A percentile compares a stretch with the other conserved stretches of the same genome.
phyloP scores from a whole-genome alignment of 2,329 filamentous ascomycete species.

The Pyrenophora teres region DNA sequence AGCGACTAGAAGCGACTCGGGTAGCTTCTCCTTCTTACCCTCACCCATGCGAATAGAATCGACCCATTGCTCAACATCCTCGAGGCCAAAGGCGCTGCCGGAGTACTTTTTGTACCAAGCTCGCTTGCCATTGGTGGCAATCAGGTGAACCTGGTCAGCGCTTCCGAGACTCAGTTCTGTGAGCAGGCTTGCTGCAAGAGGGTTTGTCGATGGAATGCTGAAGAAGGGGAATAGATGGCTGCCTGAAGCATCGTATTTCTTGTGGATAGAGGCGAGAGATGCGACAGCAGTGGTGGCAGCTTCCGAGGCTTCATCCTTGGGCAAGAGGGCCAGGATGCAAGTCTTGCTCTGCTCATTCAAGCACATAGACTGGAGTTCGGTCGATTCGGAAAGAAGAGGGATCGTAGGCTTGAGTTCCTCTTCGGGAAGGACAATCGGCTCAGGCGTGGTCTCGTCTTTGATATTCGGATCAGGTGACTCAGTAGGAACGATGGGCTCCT shows the following conservation, averaged over 20 bases:
- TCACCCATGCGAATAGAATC: slow-evolving; percentile 91
- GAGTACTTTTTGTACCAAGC: slow-evolving; percentile 82
- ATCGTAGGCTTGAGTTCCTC: slow-evolving; percentile 64
- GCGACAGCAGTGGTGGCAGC: slow-evolving; percentile 49
- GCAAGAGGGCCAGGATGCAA: slow-evolving; percentile 70
- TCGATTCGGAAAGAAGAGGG: slow-evolving; percentile 64
- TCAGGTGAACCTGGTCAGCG: slow-evolving; percentile 65
- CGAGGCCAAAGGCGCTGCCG: slow-evolving; percentile 59
- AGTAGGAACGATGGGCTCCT: slow-evolving; percentile 55
- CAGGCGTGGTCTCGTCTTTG: slow-evolving; percentile 50
- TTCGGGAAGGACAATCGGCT: slow-evolving; percentile 58
- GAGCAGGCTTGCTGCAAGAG: slow-evolving; percentile 61
- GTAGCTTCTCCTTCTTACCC: slow-evolving; percentile 73
- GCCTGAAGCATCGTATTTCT: slow-evolving; percentile 71
- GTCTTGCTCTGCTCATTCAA: slow-evolving; percentile 76
- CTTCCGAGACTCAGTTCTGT: slow-evolving; percentile 64
- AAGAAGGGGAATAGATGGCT: slow-evolving; percentile 83
- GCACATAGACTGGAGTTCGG: slow-evolving; percentile 72
- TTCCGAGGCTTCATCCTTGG: slow-evolving; percentile 52
- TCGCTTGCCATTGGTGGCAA: slow-evolving; percentile 84
- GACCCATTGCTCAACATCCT: slow-evolving; percentile 80
- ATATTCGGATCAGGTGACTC: slow-evolving; percentile 59
- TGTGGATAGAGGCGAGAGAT: slow-evolving; percentile 72
- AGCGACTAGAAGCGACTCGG: slow-evolving; percentile 52
- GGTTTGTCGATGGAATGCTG: slow-evolving; percentile 68